Evolutionary conservation across 352 stramenopile genomes (phyloP).

Genomic region (Phytophthora capsici): DNA sequence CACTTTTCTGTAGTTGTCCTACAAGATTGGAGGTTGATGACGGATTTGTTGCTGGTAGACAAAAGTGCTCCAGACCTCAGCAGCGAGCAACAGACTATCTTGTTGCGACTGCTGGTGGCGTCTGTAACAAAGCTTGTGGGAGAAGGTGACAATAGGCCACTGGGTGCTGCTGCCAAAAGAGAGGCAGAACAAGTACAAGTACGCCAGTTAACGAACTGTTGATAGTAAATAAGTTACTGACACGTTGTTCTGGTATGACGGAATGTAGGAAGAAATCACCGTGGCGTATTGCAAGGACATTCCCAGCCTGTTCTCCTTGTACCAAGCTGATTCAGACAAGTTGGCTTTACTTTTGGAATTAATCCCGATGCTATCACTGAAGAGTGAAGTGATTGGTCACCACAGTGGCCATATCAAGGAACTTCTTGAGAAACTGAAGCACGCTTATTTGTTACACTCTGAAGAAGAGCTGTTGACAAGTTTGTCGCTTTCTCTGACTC

Average conservation of each 20-base stretch:
- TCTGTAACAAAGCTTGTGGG: conserved; percentile 67
- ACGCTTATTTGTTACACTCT: conserved; percentile 69
- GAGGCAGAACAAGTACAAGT: conserved; percentile 61
- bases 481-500: conserved; percentile 69
- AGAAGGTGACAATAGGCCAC: conserved; percentile 33
- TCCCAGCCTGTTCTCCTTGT: conserved; percentile 72
- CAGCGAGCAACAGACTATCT: conserved; percentile 79
- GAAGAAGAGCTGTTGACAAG: conserved; percentile 76
- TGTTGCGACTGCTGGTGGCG: conserved; percentile 76
- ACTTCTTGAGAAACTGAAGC: conserved; percentile 80
- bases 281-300: conserved; percentile 85
- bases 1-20: conserved; percentile 71
- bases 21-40: conserved; percentile 80
- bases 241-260: not conserved
- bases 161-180: conserved; percentile 48
- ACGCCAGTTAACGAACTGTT: conserved; percentile 14
- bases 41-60: conserved; percentile 76
- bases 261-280: conserved; percentile 73
- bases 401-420: conserved; percentile 71
- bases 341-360: conserved; percentile 76
- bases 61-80: conserved; percentile 84
- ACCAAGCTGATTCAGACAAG: conserved; percentile 85
- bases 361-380: conserved; percentile 74
- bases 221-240: too few species aligned
- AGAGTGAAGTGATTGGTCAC: conserved; percentile 69